Percentiles rank a stretch among this genome's conserved stretches.
These are phyloP conservation scores for Penicillium verhagenii DNA, from an alignment of 495 filamentous ascomycete species.

Conservation along the genomic window DNA sequence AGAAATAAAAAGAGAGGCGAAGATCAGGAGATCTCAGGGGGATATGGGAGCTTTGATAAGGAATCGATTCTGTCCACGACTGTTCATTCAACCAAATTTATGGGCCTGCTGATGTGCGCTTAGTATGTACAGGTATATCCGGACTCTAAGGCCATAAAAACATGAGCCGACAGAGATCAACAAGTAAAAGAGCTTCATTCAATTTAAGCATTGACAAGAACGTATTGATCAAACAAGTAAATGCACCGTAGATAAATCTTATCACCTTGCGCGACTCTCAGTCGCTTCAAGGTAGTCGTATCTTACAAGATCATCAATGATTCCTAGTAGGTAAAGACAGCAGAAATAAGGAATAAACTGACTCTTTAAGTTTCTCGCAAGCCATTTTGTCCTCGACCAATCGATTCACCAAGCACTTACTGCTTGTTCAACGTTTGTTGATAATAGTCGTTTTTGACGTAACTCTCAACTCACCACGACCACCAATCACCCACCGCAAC, in stretches of 20 bases:
- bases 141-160: too few relatives aligned
- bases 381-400: too few relatives aligned
- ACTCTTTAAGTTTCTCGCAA: too few relatives aligned
- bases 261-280: background rate
- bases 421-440: background rate
- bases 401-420: too few relatives aligned
- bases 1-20: background rate
- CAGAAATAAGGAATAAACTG: too few relatives aligned
- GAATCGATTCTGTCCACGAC: background rate
- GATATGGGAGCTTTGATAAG: background rate
- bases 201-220: too few relatives aligned
- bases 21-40: background rate
- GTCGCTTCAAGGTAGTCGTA: too few relatives aligned
- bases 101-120: too few relatives aligned
- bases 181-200: background rate
- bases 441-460: slow-evolving; percentile 21
- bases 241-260: background rate
- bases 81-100: background rate
- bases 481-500: slow-evolving; percentile 2
- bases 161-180: background rate
- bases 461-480: slow-evolving; percentile 17
- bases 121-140: too few relatives aligned
- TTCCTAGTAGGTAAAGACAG: background rate
- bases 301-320: too few relatives aligned
- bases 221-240: too few relatives aligned